These are phyloP conservation scores for Penicillium sp. DNA, from an alignment of 2,329 filamentous ascomycete species.

Conservation along the genomic window DNA sequence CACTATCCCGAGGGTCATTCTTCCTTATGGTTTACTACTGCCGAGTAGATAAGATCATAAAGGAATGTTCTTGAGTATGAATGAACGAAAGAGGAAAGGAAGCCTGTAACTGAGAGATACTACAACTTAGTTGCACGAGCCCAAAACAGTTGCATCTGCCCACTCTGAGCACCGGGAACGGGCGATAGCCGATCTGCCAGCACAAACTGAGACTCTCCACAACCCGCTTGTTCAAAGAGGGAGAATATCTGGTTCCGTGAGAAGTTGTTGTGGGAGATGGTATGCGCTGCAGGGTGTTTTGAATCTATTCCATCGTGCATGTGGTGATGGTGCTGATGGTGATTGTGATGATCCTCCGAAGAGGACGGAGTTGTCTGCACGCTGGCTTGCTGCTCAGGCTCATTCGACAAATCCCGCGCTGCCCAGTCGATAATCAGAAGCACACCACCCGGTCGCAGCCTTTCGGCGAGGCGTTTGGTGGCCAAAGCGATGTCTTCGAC, in stretches of 20 bases:
- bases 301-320: not conserved
- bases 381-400: not conserved
- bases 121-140: conserved; percentile 1
- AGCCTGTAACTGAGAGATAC: not conserved
- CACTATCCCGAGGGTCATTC: not conserved
- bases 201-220: not conserved
- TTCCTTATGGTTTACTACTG: not conserved
- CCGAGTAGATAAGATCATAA: not conserved
- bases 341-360: not conserved
- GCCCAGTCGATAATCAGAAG: conserved; percentile 1
- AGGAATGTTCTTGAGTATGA: not conserved
- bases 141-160: conserved; percentile 3
- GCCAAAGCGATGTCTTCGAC: conserved; percentile 1
- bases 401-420: not conserved
- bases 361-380: not conserved
- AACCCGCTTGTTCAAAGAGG: conserved; percentile 1
- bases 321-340: not conserved
- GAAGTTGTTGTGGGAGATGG: not conserved
- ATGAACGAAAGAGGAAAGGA: no score
- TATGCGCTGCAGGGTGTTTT: conserved; percentile 3
- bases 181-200: conserved; percentile 1
- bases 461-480: conserved; percentile 1
- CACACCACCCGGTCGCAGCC: conserved; percentile 1
- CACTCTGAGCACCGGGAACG: not conserved
- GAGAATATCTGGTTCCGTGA: not conserved